Percentiles rank a stretch among this genome's conserved stretches.
Evolutionary conservation across 495 filamentous ascomycete species (phyloP).

Genomic region (Recurvomyces mirabilis): DNA sequence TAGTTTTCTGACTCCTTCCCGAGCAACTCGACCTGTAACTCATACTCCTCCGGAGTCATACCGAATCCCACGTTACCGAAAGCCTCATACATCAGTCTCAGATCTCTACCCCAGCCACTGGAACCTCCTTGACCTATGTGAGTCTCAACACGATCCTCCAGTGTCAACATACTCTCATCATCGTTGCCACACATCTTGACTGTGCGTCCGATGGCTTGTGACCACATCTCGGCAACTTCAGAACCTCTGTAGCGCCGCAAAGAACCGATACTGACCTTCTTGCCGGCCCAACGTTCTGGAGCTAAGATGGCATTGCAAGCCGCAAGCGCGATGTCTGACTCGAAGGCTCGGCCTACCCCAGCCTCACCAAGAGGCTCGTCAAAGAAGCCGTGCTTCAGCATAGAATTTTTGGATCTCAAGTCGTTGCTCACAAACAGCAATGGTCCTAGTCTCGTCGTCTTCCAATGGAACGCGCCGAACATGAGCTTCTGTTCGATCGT

Average conservation of each 20-base stretch:
- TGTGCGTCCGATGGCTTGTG: neutral
- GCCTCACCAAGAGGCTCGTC: neutral
- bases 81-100: neutral
- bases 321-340: constrained; percentile 3
- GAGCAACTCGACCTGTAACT: constrained; percentile 1
- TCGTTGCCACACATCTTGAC: neutral
- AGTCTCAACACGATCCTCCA: neutral
- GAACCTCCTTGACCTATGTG: neutral
- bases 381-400: neutral
- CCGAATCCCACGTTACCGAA: constrained; percentile 1
- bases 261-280: constrained; percentile 2
- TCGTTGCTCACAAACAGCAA: constrained; percentile 7
- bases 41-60: constrained; percentile 2
- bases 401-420: too few relatives aligned
- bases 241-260: neutral
- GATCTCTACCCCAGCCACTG: constrained; percentile 3
- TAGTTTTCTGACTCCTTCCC: constrained; percentile 6
- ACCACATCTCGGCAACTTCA: neutral
- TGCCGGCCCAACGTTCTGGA: neutral
- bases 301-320: neutral
- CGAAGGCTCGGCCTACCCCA: neutral
- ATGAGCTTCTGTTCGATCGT: constrained; percentile 5
- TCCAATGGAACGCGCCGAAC: neutral
- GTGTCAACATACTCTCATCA: neutral
- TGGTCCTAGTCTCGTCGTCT: neutral